Conservation (phyloP, 1,284 basidiomycete genomes). For the Apiotrichum gamsii region DNA sequence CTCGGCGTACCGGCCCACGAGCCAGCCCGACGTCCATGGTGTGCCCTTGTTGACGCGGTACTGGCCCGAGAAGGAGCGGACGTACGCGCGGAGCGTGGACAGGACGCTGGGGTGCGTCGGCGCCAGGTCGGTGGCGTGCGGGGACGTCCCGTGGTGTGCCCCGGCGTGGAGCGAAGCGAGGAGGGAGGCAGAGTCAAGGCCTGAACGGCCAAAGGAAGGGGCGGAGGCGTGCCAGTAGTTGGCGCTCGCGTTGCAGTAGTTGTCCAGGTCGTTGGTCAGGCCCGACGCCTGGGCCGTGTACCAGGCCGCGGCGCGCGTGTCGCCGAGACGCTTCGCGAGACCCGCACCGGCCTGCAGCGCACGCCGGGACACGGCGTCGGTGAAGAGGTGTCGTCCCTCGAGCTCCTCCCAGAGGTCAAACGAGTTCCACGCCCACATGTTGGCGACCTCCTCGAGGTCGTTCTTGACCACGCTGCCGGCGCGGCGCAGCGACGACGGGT, state of each 20-base stretch:
- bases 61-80: conserved; percentile 39
- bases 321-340: conserved; percentile 42
- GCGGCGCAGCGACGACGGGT: conserved; percentile 16
- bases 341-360: conserved; percentile 45
- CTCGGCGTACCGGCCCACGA: conserved; percentile 49
- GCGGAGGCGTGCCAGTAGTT: background rate
- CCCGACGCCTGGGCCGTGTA: conserved; percentile 37
- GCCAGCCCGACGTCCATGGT: conserved; percentile 38
- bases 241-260: conserved; percentile 37
- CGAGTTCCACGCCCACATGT: conserved; percentile 38
- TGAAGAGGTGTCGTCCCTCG: conserved; percentile 51
- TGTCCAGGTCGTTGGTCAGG: conserved; percentile 28
- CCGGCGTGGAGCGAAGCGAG: conserved; percentile 47
- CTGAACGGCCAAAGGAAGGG: conserved; percentile 16
- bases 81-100: conserved; percentile 39
- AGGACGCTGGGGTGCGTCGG: conserved; percentile 30
- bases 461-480: conserved; percentile 48
- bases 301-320: conserved; percentile 35
- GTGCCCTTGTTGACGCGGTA: conserved; percentile 44
- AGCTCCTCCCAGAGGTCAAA: conserved; percentile 49
- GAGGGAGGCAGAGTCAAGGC: conserved; percentile 46
- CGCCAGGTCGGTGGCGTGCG: conserved; percentile 9
- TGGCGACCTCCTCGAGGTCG: conserved; percentile 51
- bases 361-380: conserved; percentile 41
- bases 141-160: background rate